Percentiles rank a stretch among this genome's conserved stretches.
These are phyloP conservation scores for Verticillium albo-atrum DNA, from an alignment of 2,329 filamentous ascomycete species.

Conservation along the genomic window DNA sequence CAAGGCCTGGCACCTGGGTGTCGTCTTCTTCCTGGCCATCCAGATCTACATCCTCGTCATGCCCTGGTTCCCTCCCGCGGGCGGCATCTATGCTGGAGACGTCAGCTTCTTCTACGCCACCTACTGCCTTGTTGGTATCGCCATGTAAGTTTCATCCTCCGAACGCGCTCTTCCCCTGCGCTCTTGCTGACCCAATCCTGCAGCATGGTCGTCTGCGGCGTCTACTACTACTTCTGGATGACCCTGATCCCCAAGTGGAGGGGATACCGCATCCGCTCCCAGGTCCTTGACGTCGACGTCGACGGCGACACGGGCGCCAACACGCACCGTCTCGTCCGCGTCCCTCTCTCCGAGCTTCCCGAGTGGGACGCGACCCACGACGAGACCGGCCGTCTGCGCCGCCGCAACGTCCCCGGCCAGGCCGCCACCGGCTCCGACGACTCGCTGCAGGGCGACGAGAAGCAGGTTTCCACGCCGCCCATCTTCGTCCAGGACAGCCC, in stretches of 20 bases:
- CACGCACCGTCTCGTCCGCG: slow-evolving; percentile 45
- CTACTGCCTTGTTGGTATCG: slow-evolving; percentile 61
- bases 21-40: slow-evolving; percentile 56
- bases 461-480: not conserved
- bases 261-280: slow-evolving; percentile 52
- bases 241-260: slow-evolving; percentile 46
- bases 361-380: slow-evolving; percentile 59
- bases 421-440: not conserved
- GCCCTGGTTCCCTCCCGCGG: slow-evolving; percentile 66
- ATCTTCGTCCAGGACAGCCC: not conserved
- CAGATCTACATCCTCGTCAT: slow-evolving; percentile 62
- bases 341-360: slow-evolving; percentile 44
- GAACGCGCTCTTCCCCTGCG: not conserved
- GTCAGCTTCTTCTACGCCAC: slow-evolving; percentile 73
- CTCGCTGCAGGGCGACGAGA: not conserved
- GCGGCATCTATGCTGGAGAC: slow-evolving; percentile 55
- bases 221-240: slow-evolving; percentile 59
- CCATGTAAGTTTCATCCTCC: slow-evolving; percentile 56
- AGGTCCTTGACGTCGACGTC: slow-evolving; percentile 44
- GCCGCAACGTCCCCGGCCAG: slow-evolving; percentile 5
- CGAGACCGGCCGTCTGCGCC: slow-evolving; percentile 30
- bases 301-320: slow-evolving; percentile 37
- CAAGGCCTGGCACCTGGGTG: slow-evolving; percentile 51
- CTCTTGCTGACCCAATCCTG: not conserved
- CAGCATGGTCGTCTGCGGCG: slow-evolving; percentile 45